Base-by-base conservation (phyloP, 805 yeast genomes). In the Pachysolen tannophilus region DNA sequence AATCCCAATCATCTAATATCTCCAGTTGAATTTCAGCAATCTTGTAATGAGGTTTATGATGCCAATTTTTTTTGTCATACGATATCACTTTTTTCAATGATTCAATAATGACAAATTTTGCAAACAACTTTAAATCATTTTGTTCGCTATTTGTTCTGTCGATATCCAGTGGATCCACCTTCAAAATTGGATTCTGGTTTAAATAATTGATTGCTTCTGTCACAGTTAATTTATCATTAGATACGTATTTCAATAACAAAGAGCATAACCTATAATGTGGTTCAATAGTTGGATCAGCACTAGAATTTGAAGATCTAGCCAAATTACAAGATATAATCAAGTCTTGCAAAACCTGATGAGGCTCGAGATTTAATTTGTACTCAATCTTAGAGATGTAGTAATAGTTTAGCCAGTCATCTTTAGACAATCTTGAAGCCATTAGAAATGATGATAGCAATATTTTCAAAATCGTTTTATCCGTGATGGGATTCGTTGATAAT, bases 61-160 rank as follows among this genome's bases (percentile, higher is more conserved):
- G 94, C 97, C 97, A 87, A 35, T 77, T 83, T 51, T 78, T 83
- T 51, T 82, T 87, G 52, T 90, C 97, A 8, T 71, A 56, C 0
- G 60, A 33, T 13, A 69, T 55, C 3, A 85, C 49, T 38, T 61
- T 70, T 26, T 58, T 58, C 27, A 85, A 53, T 6, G 74, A 54
- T 1, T 50, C 51, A 1, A 80, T 57, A 3, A 80, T 56, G 9
- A n/a, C n/a, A n/a, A 59, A 45, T 6, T 50, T 43, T 35, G 55
- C 64, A 42, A 75, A 64, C 1, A 49, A 50, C 3, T 45, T 30
- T n/a, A 50, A 43, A 8, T 32, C 40, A 14, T 44, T 41, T 13
- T 43, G 37, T 8, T 42, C 17, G 30, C 37, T 2, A 34, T 34
- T n/a, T n/a, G n/a, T n/a, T 5, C 40, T 27, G 10, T 33, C 29